Evolutionary conservation across 352 stramenopile species (phyloP).

Genomic region (Pythium coloratum): DNA sequence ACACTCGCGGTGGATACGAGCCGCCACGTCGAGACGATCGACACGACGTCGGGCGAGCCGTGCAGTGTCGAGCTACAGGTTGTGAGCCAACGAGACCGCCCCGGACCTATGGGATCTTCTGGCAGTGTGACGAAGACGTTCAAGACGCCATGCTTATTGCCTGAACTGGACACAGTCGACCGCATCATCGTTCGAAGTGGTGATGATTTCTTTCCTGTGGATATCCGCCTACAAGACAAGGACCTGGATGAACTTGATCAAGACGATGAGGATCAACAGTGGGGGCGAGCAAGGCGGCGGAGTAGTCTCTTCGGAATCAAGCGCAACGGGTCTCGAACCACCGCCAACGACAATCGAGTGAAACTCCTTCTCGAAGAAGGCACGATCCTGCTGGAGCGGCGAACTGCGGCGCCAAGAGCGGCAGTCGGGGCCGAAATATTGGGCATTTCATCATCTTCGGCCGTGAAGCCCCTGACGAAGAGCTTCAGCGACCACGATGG

Average conservation of each 20-base stretch:
- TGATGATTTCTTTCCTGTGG: slow-evolving; percentile 63
- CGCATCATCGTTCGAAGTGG: slow-evolving; percentile 50
- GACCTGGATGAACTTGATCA: slow-evolving; percentile 6
- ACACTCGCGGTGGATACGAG: slow-evolving; percentile 80
- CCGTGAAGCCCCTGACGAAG: neutral
- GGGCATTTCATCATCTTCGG: neutral
- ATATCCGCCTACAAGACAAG: slow-evolving; percentile 45
- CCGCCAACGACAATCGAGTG: slow-evolving; percentile 61
- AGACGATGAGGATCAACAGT: slow-evolving; percentile 13
- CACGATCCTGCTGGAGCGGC: slow-evolving; percentile 62
- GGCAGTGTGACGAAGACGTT: slow-evolving; percentile 30
- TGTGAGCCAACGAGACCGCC: slow-evolving; percentile 32
- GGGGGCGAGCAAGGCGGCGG: neutral
- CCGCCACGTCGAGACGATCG: slow-evolving; percentile 72
- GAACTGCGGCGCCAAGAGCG: slow-evolving; percentile 16
- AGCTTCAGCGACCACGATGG: neutral
- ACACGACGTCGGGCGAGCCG: slow-evolving; percentile 53
- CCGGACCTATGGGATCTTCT: neutral
- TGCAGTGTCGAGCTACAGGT: slow-evolving; percentile 53
- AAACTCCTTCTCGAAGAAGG: slow-evolving; percentile 56
- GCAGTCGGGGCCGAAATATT: neutral
- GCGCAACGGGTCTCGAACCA: slow-evolving; percentile 14
- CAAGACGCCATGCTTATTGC: slow-evolving; percentile 71
- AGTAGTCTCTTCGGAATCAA: neutral
- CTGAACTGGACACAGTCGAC: slow-evolving; percentile 55